These are phyloP conservation scores for Nakaseomyces kungkrabaensis DNA, from an alignment of 1,139 yeast genomes.

Conservation along the genomic window DNA sequence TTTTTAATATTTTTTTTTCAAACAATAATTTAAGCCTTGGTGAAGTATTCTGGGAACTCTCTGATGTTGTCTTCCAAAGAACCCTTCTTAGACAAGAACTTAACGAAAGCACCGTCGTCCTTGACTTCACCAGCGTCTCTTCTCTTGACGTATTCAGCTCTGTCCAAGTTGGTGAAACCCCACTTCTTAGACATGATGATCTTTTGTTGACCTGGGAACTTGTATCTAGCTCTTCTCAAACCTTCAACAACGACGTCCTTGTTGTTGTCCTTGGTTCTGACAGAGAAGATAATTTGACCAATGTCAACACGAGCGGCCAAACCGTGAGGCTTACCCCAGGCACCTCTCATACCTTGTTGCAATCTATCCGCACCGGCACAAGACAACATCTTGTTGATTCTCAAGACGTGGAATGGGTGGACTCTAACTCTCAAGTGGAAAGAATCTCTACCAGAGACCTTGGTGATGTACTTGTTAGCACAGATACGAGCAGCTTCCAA, in stretches of 20 bases:
- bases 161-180: constrained; percentile 99
- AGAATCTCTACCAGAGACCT: constrained; percentile 95
- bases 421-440: constrained; percentile 99
- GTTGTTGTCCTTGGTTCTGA: constrained; percentile 97
- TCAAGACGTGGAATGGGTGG: constrained; percentile 99
- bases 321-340: constrained; percentile 99
- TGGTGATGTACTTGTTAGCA: constrained; percentile 99
- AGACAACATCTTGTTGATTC: constrained; percentile 99
- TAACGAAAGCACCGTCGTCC: constrained; percentile 99
- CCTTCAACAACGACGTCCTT: constrained; percentile 97
- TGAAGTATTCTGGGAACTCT: constrained; percentile 89
- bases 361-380: constrained; percentile 99
- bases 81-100: constrained; percentile 97
- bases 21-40: constrained; percentile 9
- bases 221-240: constrained; percentile 99
- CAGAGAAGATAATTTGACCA: constrained; percentile 97
- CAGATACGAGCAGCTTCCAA: constrained; percentile 99
- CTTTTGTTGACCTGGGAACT: constrained; percentile 99
- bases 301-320: constrained; percentile 98
- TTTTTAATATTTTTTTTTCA: not conserved
- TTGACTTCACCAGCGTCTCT: constrained; percentile 96
- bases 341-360: constrained; percentile 99
- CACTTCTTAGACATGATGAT: constrained; percentile 98
- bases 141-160: constrained; percentile 90
- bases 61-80: constrained; percentile 82